Conservation (phyloP, 2,329 filamentous ascomycete genomes). For the Moelleriella libera region DNA sequence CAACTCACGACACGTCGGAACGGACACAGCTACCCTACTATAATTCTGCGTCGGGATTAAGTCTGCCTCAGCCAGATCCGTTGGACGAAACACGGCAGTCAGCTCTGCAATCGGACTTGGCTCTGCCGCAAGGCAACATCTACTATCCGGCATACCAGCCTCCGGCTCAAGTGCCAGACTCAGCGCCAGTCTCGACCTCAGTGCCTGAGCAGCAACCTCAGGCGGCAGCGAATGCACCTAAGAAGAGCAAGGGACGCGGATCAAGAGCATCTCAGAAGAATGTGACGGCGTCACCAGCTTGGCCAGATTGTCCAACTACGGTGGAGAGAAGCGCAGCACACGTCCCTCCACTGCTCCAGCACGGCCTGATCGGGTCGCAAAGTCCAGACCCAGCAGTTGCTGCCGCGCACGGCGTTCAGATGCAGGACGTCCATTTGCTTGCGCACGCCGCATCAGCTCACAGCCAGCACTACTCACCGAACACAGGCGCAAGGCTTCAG, state of each 20-base stretch:
- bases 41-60: constrained; percentile 11
- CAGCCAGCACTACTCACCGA: constrained; percentile 12
- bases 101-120: constrained; percentile 2
- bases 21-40: constrained; percentile 13
- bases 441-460: constrained; percentile 3
- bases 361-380: background rate
- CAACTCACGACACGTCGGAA: constrained; percentile 8
- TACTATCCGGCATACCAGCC: constrained; percentile 8
- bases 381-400: constrained; percentile 1
- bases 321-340: background rate
- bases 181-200: background rate
- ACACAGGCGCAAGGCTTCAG: constrained; percentile 10
- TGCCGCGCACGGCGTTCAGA: constrained; percentile 1
- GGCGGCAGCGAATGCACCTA: background rate
- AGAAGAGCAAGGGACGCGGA: background rate
- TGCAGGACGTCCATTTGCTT: constrained; percentile 3
- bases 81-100: constrained; percentile 1
- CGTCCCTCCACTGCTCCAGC: background rate
- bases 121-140: constrained; percentile 7
- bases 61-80: constrained; percentile 11
- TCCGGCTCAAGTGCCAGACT: background rate
- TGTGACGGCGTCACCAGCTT: background rate
- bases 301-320: background rate
- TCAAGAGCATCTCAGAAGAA: background rate
- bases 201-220: background rate